Percentiles rank a stretch among this genome's conserved stretches.
phyloP scores from a whole-genome alignment of 2,329 filamentous ascomycete species.

The Arthrobotrys conoides region DNA sequence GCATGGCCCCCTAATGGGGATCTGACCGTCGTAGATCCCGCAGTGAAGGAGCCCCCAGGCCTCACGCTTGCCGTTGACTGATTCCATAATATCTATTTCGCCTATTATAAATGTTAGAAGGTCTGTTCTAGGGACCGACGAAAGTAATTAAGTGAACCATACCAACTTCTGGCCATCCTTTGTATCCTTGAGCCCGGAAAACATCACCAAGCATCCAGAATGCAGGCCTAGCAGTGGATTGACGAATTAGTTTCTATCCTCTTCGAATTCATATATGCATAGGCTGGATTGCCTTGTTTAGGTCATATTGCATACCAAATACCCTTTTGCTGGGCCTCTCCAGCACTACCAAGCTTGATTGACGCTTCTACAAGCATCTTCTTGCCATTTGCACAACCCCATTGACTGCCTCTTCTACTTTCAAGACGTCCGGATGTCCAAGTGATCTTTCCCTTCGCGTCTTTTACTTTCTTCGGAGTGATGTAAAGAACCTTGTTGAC shows the following conservation, averaged over 20 bases:
- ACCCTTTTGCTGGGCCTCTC: constrained; percentile 24
- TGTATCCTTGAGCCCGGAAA: constrained; percentile 67
- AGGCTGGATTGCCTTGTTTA: not conserved
- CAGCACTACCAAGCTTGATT: constrained; percentile 64
- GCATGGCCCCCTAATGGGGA: constrained; percentile 64
- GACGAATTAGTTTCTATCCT: not conserved
- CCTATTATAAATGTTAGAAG: constrained; percentile 63
- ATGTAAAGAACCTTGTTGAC: constrained; percentile 67
- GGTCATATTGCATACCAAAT: constrained; percentile 30
- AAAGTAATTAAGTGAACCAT: not conserved
- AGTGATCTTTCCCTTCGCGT: constrained; percentile 57
- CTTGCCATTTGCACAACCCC: constrained; percentile 65
- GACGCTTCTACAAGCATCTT: constrained; percentile 67
- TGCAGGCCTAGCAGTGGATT: constrained; percentile 67
- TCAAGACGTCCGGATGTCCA: constrained; percentile 71
- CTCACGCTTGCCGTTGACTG: constrained; percentile 67
- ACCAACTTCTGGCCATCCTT: constrained; percentile 67
- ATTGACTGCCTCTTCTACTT: constrained; percentile 65
- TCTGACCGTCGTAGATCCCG: constrained; percentile 63
- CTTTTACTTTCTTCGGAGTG: constrained; percentile 64
- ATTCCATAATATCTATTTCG: constrained; percentile 70
- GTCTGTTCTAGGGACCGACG: no score
- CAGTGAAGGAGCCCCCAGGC: constrained; percentile 69
- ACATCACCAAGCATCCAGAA: constrained; percentile 69
- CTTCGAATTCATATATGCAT: no score